Evolutionary conservation across 1,139 yeast genomes (phyloP).

Genomic region (Tardiomyces blankii): DNA sequence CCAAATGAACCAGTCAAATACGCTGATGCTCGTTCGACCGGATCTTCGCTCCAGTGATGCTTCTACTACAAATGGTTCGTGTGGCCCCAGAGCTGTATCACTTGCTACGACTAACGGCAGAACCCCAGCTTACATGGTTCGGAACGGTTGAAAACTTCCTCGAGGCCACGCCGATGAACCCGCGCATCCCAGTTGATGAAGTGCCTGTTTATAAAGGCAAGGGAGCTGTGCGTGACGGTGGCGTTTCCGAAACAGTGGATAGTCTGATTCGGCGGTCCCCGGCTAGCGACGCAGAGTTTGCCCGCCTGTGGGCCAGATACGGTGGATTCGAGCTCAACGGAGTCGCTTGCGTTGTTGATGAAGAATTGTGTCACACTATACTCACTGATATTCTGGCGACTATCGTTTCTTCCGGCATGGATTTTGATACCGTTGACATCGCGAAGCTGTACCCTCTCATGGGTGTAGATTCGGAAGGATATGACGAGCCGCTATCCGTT

Average conservation of each 20-base stretch:
- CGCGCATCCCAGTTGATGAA: slow-evolving; percentile 28
- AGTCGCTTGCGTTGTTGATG: slow-evolving; percentile 28
- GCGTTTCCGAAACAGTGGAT: slow-evolving; percentile 20
- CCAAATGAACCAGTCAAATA: slow-evolving; percentile 80
- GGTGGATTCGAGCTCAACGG: slow-evolving; percentile 49
- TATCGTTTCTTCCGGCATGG: slow-evolving; percentile 32
- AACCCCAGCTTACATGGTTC: slow-evolving; percentile 13
- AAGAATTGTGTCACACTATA: slow-evolving; percentile 26
- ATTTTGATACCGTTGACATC: slow-evolving; percentile 16
- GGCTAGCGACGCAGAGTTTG: slow-evolving; percentile 47
- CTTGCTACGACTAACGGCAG: slow-evolving; percentile 2
- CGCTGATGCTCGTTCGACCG: slow-evolving; percentile 44
- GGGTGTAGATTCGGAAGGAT: slow-evolving; percentile 16
- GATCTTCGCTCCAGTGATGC: too few relatives aligned
- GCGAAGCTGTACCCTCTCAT: slow-evolving; percentile 19
- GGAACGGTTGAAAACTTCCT: slow-evolving; percentile 36
- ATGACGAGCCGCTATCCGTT: slow-evolving; percentile 17
- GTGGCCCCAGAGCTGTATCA: too few relatives aligned
- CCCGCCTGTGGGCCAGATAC: slow-evolving; percentile 36
- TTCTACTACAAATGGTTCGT: too few relatives aligned
- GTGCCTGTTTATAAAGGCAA: slow-evolving; percentile 43
- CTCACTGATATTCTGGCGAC: slow-evolving; percentile 40
- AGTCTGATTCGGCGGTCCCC: slow-evolving; percentile 39
- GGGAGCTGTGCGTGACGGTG: slow-evolving; percentile 7
- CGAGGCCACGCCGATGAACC: slow-evolving; percentile 24